Percentiles rank a stretch among this genome's conserved stretches.
phyloP scores from a whole-genome alignment of 371 early-diverging fungal species.

The Mucor piriformis region DNA sequence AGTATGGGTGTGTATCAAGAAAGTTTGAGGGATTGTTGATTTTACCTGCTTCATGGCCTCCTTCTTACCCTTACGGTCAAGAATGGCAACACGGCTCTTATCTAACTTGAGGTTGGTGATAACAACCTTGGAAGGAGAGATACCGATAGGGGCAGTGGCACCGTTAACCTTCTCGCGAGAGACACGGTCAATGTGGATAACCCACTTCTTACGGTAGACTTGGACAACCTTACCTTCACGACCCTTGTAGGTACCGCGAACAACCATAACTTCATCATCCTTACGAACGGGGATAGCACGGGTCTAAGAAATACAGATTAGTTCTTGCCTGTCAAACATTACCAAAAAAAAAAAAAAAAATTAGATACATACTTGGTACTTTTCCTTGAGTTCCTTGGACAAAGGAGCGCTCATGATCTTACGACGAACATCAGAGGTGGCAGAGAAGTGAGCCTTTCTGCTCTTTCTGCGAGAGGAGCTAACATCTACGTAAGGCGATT shows the following conservation, averaged over 20 bases:
- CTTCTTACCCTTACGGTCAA: slow-evolving; percentile 77
- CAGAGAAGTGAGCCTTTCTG: slow-evolving; percentile 98
- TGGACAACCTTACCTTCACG: slow-evolving; percentile 95
- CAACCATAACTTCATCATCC: slow-evolving; percentile 96
- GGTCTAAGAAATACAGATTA: not conserved
- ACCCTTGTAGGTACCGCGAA: slow-evolving; percentile 96
- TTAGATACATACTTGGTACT: slow-evolving; percentile 13
- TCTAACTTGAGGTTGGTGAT: slow-evolving; percentile 94
- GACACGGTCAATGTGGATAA: slow-evolving; percentile 97
- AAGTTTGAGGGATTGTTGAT: too few relatives aligned
- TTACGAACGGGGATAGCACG: slow-evolving; percentile 96
- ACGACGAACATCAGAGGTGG: slow-evolving; percentile 93
- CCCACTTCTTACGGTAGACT: slow-evolving; percentile 98
- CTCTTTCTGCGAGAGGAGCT: slow-evolving; percentile 94
- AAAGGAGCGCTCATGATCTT: slow-evolving; percentile 96
- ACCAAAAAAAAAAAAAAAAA: too few relatives aligned
- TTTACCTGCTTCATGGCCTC: slow-evolving; percentile 50
- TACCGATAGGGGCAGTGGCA: slow-evolving; percentile 88
- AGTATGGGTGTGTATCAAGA: too few relatives aligned
- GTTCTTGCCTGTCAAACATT: not conserved
- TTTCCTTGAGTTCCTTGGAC: slow-evolving; percentile 88
- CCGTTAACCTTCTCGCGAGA: slow-evolving; percentile 97
- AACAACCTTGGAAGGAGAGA: slow-evolving; percentile 98
- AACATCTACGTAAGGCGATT: slow-evolving; percentile 64
- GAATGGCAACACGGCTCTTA: slow-evolving; percentile 90